These are phyloP conservation scores for Mycosphaerelloides madeirae DNA, from an alignment of 2,329 filamentous ascomycete genomes.

Conservation along the genomic window DNA sequence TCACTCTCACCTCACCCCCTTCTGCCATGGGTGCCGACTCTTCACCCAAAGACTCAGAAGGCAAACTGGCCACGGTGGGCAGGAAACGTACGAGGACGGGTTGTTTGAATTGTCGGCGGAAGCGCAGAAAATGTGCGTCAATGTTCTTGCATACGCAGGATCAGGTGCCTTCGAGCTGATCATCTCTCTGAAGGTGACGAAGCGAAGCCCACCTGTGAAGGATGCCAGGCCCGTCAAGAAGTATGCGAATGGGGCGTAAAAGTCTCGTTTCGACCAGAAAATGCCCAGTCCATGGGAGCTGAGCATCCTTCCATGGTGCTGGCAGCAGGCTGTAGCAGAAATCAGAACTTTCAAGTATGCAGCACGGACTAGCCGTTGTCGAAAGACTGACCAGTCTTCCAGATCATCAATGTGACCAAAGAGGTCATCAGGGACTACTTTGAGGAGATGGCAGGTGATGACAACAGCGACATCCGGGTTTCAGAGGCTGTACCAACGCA, in stretches of 20 bases:
- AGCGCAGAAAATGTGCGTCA: constrained; percentile 32
- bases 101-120: constrained; percentile 32
- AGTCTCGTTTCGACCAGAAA: constrained; percentile 27
- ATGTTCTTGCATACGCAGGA: no score
- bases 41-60: constrained; percentile 3
- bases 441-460: constrained; percentile 19
- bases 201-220: constrained; percentile 29
- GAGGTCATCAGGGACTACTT: constrained; percentile 30
- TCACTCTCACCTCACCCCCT: no score
- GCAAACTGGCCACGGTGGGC: constrained; percentile 23
- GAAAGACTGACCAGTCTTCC: background rate
- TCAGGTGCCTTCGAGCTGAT: no score
- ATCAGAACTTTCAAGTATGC: constrained; percentile 17
- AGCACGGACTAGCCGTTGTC: background rate
- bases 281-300: constrained; percentile 25
- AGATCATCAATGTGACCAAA: constrained; percentile 31
- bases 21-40: no score
- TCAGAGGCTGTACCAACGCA: background rate
- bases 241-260: constrained; percentile 30
- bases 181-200: constrained; percentile 24
- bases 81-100: constrained; percentile 32
- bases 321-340: constrained; percentile 13
- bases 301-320: constrained; percentile 31
- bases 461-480: constrained; percentile 7
- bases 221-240: constrained; percentile 27